Evolutionary conservation across 192 early-diverging fungal species (phyloP), one percentile per base, ranked within the genome.

Genomic region (Funneliformis mosseae): DNA sequence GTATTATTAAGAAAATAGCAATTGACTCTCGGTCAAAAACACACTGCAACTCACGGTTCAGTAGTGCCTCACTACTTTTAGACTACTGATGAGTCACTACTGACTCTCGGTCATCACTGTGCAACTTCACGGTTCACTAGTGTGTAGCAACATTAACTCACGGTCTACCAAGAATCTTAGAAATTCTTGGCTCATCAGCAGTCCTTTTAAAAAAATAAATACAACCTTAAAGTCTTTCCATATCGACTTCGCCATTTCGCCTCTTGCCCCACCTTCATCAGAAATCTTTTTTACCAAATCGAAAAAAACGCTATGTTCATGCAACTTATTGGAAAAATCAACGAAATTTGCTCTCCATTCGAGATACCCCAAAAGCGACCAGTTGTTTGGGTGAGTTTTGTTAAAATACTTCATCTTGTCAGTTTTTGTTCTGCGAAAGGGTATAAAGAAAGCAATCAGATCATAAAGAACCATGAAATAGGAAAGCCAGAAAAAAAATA

Each of bases 301-400:
- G 27, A 50, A 73, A 74, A 74, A 74, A 55, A 74, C 2, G 27
- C 43, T 45, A 55, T 74, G 72, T 45, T 74, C 21, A 43, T 33
- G 21, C 21, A 48, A 5, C 27, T 73, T 73, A 73, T n/a, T 73
- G 18, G 42, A 48, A 73, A 73, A 46, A 73, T 73, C 42, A n/a
- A 14, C 11, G 21, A 73, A 73, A 28, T 73, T 73, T 8, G 21
- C 8, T 73, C 42, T 73, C 10, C 42, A 73, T 50, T 73, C 3
- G 42, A 73, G 42, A 73, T 73, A 73, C 48, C 42, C 42, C 21
- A 73, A 73, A 73, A 73, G 70, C 70, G 70, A 72, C 70, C 70
- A 72, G 41, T 46, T n/a, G n/a, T 46, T n/a, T 50, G 42, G 1
- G 21, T 45, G 6, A 73, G 71, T 46, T 73, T 73, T 43, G 9